phyloP scores from a whole-genome alignment of 208 protist species.

The Vickermania spadyakhi region DNA sequence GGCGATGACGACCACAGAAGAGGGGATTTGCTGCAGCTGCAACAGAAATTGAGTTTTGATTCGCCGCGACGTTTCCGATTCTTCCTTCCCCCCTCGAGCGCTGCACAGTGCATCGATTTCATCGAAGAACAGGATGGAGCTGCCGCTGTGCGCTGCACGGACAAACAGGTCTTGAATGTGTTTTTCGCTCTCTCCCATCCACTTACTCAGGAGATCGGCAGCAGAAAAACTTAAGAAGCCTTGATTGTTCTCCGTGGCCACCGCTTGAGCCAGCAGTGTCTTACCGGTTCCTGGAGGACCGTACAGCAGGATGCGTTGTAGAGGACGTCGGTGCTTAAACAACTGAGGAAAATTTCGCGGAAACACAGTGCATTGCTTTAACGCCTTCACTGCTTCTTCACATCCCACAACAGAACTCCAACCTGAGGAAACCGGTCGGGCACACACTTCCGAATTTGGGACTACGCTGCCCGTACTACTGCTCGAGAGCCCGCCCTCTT shows the following conservation, averaged over 20 bases:
- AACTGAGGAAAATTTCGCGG: slow-evolving; percentile 95
- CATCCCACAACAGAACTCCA: slow-evolving; percentile 92
- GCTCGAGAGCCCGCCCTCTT: no score
- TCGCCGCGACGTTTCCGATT: slow-evolving; percentile 87
- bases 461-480: no score
- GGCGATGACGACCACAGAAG: slow-evolving; percentile 65
- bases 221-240: slow-evolving; percentile 92
- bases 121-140: slow-evolving; percentile 89
- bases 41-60: slow-evolving; percentile 99
- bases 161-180: slow-evolving; percentile 93
- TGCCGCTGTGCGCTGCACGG: slow-evolving; percentile 19
- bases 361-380: slow-evolving; percentile 96
- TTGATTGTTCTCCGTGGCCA: slow-evolving; percentile 90
- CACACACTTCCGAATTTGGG: no score
- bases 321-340: slow-evolving; percentile 93
- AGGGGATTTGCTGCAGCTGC: slow-evolving; percentile 66
- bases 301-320: slow-evolving; percentile 96
- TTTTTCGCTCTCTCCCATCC: slow-evolving; percentile 96
- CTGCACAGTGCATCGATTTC: slow-evolving; percentile 91
- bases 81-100: slow-evolving; percentile 43
- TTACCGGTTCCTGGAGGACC: slow-evolving; percentile 97
- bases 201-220: slow-evolving; percentile 94
- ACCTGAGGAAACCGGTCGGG: no score
- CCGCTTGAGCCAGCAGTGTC: slow-evolving; percentile 97
- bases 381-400: slow-evolving; percentile 89